phyloP scores from a whole-genome alignment of 345 rosid genomes.

The Adansonia digitata region DNA sequence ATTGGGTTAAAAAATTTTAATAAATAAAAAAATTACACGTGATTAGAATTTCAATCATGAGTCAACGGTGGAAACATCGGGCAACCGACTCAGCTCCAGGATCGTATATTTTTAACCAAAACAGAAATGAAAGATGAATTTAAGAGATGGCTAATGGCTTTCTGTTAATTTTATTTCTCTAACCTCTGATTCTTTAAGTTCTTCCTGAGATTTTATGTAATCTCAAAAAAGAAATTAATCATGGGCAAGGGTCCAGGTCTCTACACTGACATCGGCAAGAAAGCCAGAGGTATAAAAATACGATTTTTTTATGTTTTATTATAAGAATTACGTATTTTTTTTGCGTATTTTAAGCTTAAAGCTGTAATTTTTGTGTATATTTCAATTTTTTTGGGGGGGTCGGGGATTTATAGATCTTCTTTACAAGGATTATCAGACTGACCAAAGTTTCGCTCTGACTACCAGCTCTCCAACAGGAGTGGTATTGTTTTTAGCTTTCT shows the following conservation, averaged over 20 bases:
- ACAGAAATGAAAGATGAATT: not conserved
- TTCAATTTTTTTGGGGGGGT: too few relatives aligned
- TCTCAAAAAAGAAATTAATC: too few relatives aligned
- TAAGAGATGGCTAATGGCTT: not conserved
- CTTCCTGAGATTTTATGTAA: not conserved
- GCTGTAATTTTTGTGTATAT: not conserved
- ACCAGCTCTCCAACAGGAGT: constrained; percentile 69
- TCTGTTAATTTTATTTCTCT: not conserved
- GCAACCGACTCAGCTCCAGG: not conserved
- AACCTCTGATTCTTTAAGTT: not conserved
- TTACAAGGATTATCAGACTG: too few relatives aligned
- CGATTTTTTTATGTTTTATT: not conserved
- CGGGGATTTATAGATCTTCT: constrained; percentile 58
- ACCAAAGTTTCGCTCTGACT: constrained; percentile 83
- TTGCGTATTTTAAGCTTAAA: not conserved
- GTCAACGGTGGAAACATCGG: not conserved
- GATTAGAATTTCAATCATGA: not conserved
- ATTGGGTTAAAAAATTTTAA: too few relatives aligned
- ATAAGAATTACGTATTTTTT: too few relatives aligned
- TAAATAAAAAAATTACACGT: not conserved
- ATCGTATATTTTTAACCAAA: constrained; percentile 1
- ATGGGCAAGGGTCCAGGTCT: too few relatives aligned
- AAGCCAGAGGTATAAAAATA: constrained; percentile 57
- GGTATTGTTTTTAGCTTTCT: constrained; percentile 21
- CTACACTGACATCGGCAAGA: too few relatives aligned